Evolutionary conservation across 2,329 filamentous ascomycete species (phyloP).

Genomic region (Calonectria hongkongensis): DNA sequence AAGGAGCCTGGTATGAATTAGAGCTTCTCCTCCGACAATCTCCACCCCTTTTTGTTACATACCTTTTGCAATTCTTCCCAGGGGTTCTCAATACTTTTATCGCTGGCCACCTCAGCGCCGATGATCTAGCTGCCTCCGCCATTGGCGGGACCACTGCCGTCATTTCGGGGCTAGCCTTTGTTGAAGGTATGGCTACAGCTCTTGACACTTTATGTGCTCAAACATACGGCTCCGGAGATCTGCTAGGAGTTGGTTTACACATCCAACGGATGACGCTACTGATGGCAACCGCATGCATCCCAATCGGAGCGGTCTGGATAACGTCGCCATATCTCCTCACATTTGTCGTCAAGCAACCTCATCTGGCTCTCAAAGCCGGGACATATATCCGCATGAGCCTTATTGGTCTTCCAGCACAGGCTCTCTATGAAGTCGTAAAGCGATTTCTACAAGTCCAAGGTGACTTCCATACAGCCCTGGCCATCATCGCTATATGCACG

Average conservation of each 20-base stretch:
- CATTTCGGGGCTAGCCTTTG: neutral
- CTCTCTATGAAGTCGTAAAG: neutral
- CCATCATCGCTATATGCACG: conserved; percentile 2
- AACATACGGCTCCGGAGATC: conserved; percentile 4
- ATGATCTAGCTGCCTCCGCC: conserved; percentile 1
- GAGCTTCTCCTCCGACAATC: neutral
- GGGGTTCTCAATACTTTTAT: neutral
- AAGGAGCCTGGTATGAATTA: neutral
- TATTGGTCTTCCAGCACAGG: conserved; percentile 1
- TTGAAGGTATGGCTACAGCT: conserved; percentile 12
- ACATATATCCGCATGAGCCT: conserved; percentile 8
- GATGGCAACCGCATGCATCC: neutral
- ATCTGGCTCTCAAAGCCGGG: neutral
- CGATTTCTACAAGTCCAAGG: conserved; percentile 19
- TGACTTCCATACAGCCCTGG: neutral
- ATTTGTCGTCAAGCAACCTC: neutral
- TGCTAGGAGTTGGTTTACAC: neutral
- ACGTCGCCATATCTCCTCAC: conserved; percentile 6
- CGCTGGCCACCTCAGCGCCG: neutral
- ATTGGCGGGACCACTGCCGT: conserved; percentile 7
- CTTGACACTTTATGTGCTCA: conserved; percentile 9
- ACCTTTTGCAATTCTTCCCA: conserved; percentile 4
- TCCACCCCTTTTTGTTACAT: conserved; percentile 6
- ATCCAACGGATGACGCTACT: neutral
- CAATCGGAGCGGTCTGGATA: neutral